Conservation (phyloP, 1,284 basidiomycete species). For the Cystobasidiaceae sp. region DNA sequence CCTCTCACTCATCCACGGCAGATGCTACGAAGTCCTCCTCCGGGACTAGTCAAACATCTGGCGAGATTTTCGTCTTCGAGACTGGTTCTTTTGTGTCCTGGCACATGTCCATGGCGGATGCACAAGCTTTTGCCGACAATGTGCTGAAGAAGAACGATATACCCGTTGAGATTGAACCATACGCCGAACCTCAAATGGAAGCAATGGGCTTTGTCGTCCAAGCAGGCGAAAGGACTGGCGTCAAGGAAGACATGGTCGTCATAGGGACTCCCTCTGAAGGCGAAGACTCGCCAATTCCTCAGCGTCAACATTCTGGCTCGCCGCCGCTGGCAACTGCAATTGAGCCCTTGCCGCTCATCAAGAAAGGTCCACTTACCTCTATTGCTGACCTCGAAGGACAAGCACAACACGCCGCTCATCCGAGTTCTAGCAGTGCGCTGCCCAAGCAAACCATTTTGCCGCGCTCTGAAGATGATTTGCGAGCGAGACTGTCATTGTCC, state of each 20-base stretch:
- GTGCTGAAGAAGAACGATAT: slow-evolving; percentile 19
- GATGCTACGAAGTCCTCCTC: not conserved
- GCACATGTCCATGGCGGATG: slow-evolving; percentile 29
- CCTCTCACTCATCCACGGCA: not conserved
- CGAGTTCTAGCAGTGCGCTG: not conserved
- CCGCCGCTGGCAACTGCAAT: slow-evolving; percentile 24
- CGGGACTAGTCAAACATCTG: slow-evolving; percentile 11
- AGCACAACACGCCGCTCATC: not conserved
- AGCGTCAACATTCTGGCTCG: not conserved
- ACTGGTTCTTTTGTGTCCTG: slow-evolving; percentile 40
- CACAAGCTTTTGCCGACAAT: slow-evolving; percentile 15
- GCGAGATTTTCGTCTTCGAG: slow-evolving; percentile 42
- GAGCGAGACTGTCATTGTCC: slow-evolving; percentile 39
- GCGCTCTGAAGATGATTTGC: slow-evolving; percentile 34
- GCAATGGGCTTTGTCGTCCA: slow-evolving; percentile 35
- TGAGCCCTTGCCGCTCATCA: slow-evolving; percentile 7
- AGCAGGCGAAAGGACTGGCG: slow-evolving; percentile 26
- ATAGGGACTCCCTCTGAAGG: slow-evolving; percentile 12
- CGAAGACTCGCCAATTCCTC: not conserved
- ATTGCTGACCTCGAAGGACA: not conserved
- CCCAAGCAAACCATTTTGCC: slow-evolving; percentile 5
- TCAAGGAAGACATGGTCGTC: slow-evolving; percentile 24
- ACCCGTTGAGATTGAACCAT: slow-evolving; percentile 38
- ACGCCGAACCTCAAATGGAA: slow-evolving; percentile 38
- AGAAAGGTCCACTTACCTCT: not conserved